These are phyloP conservation scores for Calonectria ilicicola DNA, from an alignment of 2,329 filamentous ascomycete species.

Conservation along the genomic window DNA sequence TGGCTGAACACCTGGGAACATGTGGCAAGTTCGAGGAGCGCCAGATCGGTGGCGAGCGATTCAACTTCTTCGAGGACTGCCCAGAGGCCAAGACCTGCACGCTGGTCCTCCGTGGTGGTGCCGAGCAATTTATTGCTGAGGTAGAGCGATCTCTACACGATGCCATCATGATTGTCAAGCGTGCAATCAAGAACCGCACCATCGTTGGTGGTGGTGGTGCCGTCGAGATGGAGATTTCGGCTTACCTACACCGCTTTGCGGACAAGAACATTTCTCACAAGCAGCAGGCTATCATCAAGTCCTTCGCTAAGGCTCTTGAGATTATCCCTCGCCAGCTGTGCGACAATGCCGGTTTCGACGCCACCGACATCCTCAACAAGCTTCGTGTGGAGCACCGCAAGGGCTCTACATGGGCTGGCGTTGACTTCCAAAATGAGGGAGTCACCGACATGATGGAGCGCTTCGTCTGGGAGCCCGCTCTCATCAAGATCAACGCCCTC, in stretches of 20 bases:
- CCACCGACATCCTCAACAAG: slow-evolving; percentile 96
- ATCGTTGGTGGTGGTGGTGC: slow-evolving; percentile 97
- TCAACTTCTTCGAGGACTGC: slow-evolving; percentile 98
- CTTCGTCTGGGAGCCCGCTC: slow-evolving; percentile 97
- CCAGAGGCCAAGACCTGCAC: slow-evolving; percentile 97
- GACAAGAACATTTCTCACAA: slow-evolving; percentile 94
- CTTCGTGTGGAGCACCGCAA: slow-evolving; percentile 96
- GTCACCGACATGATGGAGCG: slow-evolving; percentile 93
- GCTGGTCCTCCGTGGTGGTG: slow-evolving; percentile 91
- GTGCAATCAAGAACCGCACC: slow-evolving; percentile 91
- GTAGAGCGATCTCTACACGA: slow-evolving; percentile 98
- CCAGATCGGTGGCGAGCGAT: slow-evolving; percentile 96
- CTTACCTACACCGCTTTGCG: slow-evolving; percentile 91
- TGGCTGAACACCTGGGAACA: slow-evolving; percentile 86
- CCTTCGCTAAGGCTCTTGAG: slow-evolving; percentile 96
- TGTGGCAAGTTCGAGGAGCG: slow-evolving; percentile 94
- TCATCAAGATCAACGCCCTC: slow-evolving; percentile 97
- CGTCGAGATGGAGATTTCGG: slow-evolving; percentile 95
- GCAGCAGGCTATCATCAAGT: slow-evolving; percentile 97
- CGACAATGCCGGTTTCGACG: slow-evolving; percentile 98
- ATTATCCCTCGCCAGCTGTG: slow-evolving; percentile 96
- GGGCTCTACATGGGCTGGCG: slow-evolving; percentile 92
- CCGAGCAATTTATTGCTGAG: slow-evolving; percentile 99
- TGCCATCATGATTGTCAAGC: slow-evolving; percentile 99
- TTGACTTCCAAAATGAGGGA: slow-evolving; percentile 93